Evolutionary conservation across 2,329 filamentous ascomycete species (phyloP).

Genomic region (Colletotrichum tamarilloi): DNA sequence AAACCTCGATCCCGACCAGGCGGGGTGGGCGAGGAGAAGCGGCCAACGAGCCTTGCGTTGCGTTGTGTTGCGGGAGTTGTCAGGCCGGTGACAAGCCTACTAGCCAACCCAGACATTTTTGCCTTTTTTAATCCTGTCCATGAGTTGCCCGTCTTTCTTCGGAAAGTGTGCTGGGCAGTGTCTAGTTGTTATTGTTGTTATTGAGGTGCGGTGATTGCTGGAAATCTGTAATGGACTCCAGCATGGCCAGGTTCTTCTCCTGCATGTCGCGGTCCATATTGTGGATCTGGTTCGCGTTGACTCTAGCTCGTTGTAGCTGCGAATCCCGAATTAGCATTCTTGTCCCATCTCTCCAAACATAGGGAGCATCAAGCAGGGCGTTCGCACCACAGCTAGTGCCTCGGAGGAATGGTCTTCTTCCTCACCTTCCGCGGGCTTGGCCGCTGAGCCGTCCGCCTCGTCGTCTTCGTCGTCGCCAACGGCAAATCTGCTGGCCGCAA

Average conservation of each 20-base stretch:
- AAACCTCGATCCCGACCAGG: conserved; percentile 23
- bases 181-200: conserved; percentile 28
- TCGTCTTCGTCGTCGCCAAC: conserved; percentile 46
- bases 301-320: conserved; percentile 42
- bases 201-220: conserved; percentile 29
- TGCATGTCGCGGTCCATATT: conserved; percentile 67
- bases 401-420: conserved; percentile 71
- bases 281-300: conserved; percentile 61
- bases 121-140: background rate
- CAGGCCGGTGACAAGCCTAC: conserved; percentile 21
- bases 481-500: conserved; percentile 66
- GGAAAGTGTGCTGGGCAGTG: background rate
- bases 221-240: conserved; percentile 39
- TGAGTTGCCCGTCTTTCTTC: background rate
- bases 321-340: conserved; percentile 36
- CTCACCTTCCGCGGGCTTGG: conserved; percentile 66
- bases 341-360: conserved; percentile 37
- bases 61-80: background rate
- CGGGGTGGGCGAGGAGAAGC: conserved; percentile 31
- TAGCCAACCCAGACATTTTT: conserved; percentile 14
- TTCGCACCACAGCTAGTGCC: conserved; percentile 75
- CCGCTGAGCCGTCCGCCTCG: conserved; percentile 46
- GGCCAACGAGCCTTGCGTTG: conserved; percentile 12
- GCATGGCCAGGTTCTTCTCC: conserved; percentile 59
- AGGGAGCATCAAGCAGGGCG: conserved; percentile 57